Evolutionary conservation across 148 eudicot genomes (phyloP).

Genomic region (Fagopyrum tataricum): DNA sequence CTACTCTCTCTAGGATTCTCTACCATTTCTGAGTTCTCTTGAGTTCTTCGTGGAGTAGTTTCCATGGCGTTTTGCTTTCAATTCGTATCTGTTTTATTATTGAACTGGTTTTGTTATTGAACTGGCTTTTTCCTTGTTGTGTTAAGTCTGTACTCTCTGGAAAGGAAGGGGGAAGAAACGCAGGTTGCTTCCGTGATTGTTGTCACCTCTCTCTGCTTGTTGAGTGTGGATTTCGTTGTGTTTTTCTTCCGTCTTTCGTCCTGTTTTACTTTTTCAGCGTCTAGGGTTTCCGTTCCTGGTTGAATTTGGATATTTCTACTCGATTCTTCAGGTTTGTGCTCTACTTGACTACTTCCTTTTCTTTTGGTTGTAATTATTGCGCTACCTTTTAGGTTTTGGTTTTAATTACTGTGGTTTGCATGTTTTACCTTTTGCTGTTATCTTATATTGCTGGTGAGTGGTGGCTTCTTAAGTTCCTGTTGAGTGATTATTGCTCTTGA

Average conservation of each 20-base stretch:
- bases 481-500: background rate
- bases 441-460: no score
- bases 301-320: background rate
- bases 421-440: background rate
- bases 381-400: background rate
- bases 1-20: background rate
- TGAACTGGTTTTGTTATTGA: background rate
- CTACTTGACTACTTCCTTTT: background rate
- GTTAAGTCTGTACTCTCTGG: background rate
- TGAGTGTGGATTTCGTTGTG: background rate
- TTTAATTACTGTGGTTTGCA: background rate
- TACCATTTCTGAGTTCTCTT: background rate
- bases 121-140: background rate
- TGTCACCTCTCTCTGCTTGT: background rate
- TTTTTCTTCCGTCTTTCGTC: background rate
- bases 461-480: background rate
- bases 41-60: constrained; percentile 3
- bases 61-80: background rate
- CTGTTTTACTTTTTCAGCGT: background rate
- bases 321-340: background rate
- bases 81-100: background rate
- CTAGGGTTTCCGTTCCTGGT: background rate
- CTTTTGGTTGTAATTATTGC: background rate
- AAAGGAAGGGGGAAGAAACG: background rate
- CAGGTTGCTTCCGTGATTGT: background rate